Base-by-base conservation (phyloP, 768 basidiomycete genomes). In the Naematelia encephala region DNA sequence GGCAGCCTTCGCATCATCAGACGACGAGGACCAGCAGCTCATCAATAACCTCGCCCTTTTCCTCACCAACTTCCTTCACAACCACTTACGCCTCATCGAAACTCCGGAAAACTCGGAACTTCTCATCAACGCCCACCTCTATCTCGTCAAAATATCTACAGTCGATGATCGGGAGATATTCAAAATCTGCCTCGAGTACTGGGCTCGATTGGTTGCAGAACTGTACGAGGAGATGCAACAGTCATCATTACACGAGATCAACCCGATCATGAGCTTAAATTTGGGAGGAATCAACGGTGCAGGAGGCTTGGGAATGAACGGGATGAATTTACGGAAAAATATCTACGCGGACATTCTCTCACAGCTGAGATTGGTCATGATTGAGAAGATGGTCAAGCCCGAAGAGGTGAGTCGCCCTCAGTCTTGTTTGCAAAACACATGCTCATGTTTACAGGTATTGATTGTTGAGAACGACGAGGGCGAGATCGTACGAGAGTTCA, bases 401-500 rank as follows among this genome's bases (percentile, higher is more conserved):
- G 96, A 99, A 78, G 96, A 99, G 84, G 94, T 91, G 60, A 54
- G 64, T 51, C 54, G 11, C 5, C 39, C 26, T n/a, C 13, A 1
- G 22, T n/a, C 21, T 43, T 28, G 21, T 10, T 39, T 25, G 28
- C 10, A 28, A 47, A n/a, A n/a, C n/a, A n/a, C n/a, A n/a, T n/a
- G 47, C 62, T 59, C 46, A 57, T 42, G 19, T 28, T 53, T 22
- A 4, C 54, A 97, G 92, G 93, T 98, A 5, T 82, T 99, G 49
- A 93, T 98, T 65, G 96, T 97, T 23, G 96, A 98, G 79, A 98
- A 99, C 71, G 96, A 99, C 63, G 96, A 99, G 77, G 96, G 96
- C 59, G 96, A 99, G 81, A 96, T 98, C 61, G 96, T 99, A 11
- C 86, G 96, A 61, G 96, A 99, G 77, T 97, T 97, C 79, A 90